These are phyloP conservation scores for Candida sanyaensis DNA, from an alignment of 1,139 yeast species.

Conservation along the genomic window DNA sequence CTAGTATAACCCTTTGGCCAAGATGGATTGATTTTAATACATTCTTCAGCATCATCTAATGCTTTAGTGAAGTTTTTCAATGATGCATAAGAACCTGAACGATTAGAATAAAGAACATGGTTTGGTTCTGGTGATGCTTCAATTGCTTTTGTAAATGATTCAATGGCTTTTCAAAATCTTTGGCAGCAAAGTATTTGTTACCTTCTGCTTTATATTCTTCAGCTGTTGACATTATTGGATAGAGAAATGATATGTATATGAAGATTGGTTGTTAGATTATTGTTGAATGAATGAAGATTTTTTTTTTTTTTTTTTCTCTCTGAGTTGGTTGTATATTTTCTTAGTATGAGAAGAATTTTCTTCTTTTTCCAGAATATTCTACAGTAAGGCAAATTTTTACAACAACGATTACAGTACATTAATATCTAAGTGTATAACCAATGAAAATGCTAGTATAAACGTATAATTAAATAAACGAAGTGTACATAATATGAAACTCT, in stretches of 20 bases:
- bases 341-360: neutral
- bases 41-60: slow-evolving; percentile 77
- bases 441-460: no score
- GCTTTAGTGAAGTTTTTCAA: slow-evolving; percentile 74
- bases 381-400: neutral
- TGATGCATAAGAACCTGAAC: slow-evolving; percentile 92
- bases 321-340: no score
- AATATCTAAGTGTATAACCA: no score
- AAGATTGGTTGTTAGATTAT: neutral
- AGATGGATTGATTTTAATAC: slow-evolving; percentile 72
- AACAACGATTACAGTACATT: no score
- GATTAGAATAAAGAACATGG: slow-evolving; percentile 88
- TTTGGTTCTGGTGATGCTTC: slow-evolving; percentile 80
- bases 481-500: neutral
- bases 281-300: neutral
- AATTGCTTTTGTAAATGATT: slow-evolving; percentile 81
- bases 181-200: slow-evolving; percentile 87
- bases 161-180: slow-evolving; percentile 82
- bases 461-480: no score
- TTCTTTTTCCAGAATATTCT: slow-evolving; percentile 5
- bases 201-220: slow-evolving; percentile 83
- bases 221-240: slow-evolving; percentile 45
- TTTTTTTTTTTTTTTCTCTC: neutral
- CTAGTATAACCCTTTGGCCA: slow-evolving; percentile 98
- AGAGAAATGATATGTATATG: neutral